phyloP scores from a whole-genome alignment of 2,329 filamentous ascomycete species.

The Penicillium sp. region DNA sequence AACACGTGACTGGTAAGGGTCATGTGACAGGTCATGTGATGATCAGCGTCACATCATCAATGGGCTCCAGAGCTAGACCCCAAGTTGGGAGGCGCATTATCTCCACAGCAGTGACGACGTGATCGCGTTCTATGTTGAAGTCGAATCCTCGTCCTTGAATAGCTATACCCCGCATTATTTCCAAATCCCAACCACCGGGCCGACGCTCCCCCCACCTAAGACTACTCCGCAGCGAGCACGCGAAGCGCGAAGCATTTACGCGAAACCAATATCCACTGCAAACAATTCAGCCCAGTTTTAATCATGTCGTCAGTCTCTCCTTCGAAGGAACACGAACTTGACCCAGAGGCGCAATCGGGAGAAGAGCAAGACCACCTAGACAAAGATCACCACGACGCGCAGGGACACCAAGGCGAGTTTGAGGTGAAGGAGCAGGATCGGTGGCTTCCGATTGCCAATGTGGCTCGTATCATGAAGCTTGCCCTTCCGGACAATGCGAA shows the following conservation, averaged over 20 bases:
- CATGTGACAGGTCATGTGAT: background rate
- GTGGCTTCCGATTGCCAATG: slow-evolving; percentile 99
- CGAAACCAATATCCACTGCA: slow-evolving; percentile 29
- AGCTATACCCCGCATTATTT: slow-evolving; percentile 22
- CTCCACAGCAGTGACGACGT: slow-evolving; percentile 20
- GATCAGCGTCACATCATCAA: slow-evolving; percentile 17
- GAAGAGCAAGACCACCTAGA: slow-evolving; percentile 88
- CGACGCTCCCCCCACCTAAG: slow-evolving; percentile 22
- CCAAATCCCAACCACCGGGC: slow-evolving; percentile 25
- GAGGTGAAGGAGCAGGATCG: slow-evolving; percentile 99
- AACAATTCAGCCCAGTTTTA: slow-evolving; percentile 48
- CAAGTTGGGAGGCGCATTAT: slow-evolving; percentile 13
- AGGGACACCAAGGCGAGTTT: slow-evolving; percentile 70
- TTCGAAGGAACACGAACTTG: slow-evolving; percentile 78
- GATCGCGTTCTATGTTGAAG: slow-evolving; percentile 8
- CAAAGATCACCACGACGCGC: slow-evolving; percentile 54
- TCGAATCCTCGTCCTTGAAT: slow-evolving; percentile 12
- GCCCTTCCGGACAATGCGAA: slow-evolving; percentile 96
- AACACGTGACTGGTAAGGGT: background rate
- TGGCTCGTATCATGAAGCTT: slow-evolving; percentile 97
- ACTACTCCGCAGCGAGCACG: slow-evolving; percentile 31
- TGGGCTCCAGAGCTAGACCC: slow-evolving; percentile 8
- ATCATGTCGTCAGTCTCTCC: slow-evolving; percentile 83
- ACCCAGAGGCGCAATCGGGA: slow-evolving; percentile 86
- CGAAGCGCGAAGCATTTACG: slow-evolving; percentile 27